These are phyloP conservation scores for Cryptococcus maquisensis DNA, from an alignment of 1,284 basidiomycete species.

Conservation along the genomic window DNA sequence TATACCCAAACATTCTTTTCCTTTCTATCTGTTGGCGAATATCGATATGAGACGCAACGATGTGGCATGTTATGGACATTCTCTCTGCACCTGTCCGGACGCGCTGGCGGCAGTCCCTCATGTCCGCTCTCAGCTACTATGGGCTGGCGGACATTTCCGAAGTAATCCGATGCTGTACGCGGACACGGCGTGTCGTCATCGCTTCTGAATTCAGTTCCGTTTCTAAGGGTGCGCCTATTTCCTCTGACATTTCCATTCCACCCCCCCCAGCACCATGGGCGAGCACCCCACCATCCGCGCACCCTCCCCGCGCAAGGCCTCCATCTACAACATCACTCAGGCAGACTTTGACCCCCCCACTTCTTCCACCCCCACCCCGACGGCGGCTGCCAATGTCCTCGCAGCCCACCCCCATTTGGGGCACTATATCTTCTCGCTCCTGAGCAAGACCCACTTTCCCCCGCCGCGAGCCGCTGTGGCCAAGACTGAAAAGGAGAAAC, in stretches of 20 bases:
- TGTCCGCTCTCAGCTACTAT: too few species aligned
- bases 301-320: not conserved
- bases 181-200: not conserved
- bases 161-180: not conserved
- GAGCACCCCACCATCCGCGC: not conserved
- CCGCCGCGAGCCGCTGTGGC: slow-evolving; percentile 12
- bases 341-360: not conserved
- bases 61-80: too few species aligned
- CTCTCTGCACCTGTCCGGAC: too few species aligned
- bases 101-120: too few species aligned
- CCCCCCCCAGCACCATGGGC: not conserved
- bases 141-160: not conserved
- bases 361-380: slow-evolving; percentile 1
- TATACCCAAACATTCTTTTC: too few species aligned
- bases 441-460: slow-evolving; percentile 23
- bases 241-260: not conserved
- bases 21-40: too few species aligned
- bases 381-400: slow-evolving; percentile 22
- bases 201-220: not conserved
- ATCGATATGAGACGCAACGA: too few species aligned
- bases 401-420: slow-evolving; percentile 37
- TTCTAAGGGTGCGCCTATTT: not conserved
- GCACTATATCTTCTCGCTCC: slow-evolving; percentile 41
- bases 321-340: not conserved
- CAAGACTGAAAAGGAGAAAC: slow-evolving; percentile 15